Base-by-base conservation (phyloP, 176 grass and related monocot species). In the Paspalum vaginatum region DNA sequence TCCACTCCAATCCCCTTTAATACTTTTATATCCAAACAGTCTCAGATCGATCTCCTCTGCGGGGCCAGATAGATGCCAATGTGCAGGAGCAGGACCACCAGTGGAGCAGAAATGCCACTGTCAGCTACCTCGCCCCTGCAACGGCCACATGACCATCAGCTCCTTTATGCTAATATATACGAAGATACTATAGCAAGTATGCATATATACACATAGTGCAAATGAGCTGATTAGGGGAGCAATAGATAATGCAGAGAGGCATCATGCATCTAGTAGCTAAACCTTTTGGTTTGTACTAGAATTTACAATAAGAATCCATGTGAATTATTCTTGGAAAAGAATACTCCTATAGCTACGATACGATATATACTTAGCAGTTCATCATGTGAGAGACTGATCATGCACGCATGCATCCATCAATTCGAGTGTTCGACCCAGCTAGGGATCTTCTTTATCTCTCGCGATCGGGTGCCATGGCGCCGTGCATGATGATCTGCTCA, bases 11-110 rank as follows among this genome's bases (percentile, higher is more conserved):
- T n/a, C n/a, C n/a, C n/a, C n/a, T n/a, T n/a, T n/a, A n/a, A n/a
- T n/a, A n/a, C n/a, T n/a, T n/a, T n/a, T n/a, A n/a, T n/a, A n/a
- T n/a, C n/a, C n/a, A n/a, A n/a, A n/a, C n/a, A n/a, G n/a, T n/a
- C n/a, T n/a, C n/a, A n/a, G 48, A 53, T 80, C 74, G 62, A 88
- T 84, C 39, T 84, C 75, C 39, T 84, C 75, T 44, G 44, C 79
- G 75, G 81, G 81, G 16, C 43, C 80, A 67, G 2, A n/a, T 3
- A 32, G 26, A 73, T 66, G 67, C 42, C 59, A 84, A 79, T 79
- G 69, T 79, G 67, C 26, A 46, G 32, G 32, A 32, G n/a, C n/a
- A n/a, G n/a, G n/a, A n/a, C n/a, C 32, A 32, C 32, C 32, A 32
- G 32, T 78, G 56, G 74, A 47, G 38, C 73, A 65, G n/a, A n/a